These are phyloP conservation scores for Shiraia sp. DNA, from an alignment of 2,329 filamentous ascomycete species.

Conservation along the genomic window DNA sequence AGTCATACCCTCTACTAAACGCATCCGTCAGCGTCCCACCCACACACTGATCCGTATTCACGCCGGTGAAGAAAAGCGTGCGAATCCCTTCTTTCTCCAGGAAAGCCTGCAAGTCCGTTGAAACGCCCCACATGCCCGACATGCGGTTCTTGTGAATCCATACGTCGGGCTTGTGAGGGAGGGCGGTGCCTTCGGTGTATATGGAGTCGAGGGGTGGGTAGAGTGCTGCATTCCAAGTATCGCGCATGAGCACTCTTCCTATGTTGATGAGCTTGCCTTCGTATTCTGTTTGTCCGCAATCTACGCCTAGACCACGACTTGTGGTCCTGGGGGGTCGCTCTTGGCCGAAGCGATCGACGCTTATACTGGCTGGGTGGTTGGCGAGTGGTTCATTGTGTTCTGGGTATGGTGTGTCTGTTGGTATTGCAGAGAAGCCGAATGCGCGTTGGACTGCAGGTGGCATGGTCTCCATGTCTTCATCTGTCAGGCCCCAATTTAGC, in stretches of 20 bases:
- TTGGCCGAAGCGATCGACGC: slow-evolving; percentile 15
- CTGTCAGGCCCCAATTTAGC: slow-evolving; percentile 49
- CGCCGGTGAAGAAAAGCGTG: slow-evolving; percentile 47
- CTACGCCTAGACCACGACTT: slow-evolving; percentile 42
- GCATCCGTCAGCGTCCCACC: slow-evolving; percentile 48
- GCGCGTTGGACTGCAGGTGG: slow-evolving; percentile 45
- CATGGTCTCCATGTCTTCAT: slow-evolving; percentile 41
- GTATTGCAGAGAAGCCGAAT: slow-evolving; percentile 37
- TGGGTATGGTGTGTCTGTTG: slow-evolving; percentile 16
- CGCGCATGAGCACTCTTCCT: slow-evolving; percentile 45
- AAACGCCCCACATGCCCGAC: slow-evolving; percentile 46
- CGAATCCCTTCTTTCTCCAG: slow-evolving; percentile 44
- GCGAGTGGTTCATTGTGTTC: slow-evolving; percentile 5
- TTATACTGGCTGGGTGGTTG: slow-evolving; percentile 16
- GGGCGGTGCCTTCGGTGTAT: slow-evolving; percentile 25
- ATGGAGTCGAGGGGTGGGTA: slow-evolving; percentile 43
- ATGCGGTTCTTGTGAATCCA: slow-evolving; percentile 49
- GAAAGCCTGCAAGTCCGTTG: slow-evolving; percentile 42
- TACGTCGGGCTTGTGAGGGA: slow-evolving; percentile 22
- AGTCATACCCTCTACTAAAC: slow-evolving; percentile 50
- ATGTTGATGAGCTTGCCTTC: slow-evolving; percentile 31
- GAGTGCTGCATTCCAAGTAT: slow-evolving; percentile 48
- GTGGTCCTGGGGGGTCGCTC: background rate
- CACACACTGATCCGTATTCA: slow-evolving; percentile 51
- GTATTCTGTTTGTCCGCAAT: slow-evolving; percentile 23